phyloP scores from a whole-genome alignment of 176 grass and related monocot species.

The Tuctoria greenei region DNA sequence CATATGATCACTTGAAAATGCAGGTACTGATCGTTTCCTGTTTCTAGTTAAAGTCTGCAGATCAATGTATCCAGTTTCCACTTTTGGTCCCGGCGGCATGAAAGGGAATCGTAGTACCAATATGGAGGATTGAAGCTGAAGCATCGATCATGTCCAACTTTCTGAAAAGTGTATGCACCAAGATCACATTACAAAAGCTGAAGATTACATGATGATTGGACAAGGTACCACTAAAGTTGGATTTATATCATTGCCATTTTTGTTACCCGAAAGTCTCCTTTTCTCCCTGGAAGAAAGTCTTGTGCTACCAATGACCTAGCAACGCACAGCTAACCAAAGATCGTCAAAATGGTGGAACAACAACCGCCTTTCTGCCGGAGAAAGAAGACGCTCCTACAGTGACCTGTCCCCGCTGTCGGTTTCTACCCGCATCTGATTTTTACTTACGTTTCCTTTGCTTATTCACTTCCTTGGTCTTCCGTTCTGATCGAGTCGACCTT shows the following conservation, averaged over 20 bases:
- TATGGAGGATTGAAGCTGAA: constrained; percentile 19
- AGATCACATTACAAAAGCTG: constrained; percentile 9
- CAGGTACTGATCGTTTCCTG: neutral
- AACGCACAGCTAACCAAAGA: neutral
- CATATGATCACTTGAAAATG: neutral
- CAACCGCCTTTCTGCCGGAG: constrained; percentile 20
- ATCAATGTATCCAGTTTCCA: neutral
- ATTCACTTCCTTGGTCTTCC: neutral
- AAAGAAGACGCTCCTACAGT: neutral
- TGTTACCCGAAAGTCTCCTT: too few species aligned
- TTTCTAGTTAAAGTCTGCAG: neutral
- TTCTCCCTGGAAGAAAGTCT: neutral
- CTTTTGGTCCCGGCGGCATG: constrained; percentile 5
- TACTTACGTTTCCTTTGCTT: constrained; percentile 20
- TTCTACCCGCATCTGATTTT: constrained; percentile 6
- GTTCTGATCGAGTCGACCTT: neutral
- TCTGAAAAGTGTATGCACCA: neutral
- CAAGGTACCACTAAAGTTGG: neutral
- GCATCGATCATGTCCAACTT: neutral
- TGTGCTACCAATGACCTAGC: neutral
- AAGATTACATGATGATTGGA: constrained; percentile 24
- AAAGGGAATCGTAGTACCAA: constrained; percentile 19
- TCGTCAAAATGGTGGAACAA: neutral
- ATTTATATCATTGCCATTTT: too few species aligned
- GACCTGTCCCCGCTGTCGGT: constrained; percentile 13